Evolutionary conservation across 2,329 filamentous ascomycete species (phyloP).

Genomic region (Ceratocystis harringtonii): DNA sequence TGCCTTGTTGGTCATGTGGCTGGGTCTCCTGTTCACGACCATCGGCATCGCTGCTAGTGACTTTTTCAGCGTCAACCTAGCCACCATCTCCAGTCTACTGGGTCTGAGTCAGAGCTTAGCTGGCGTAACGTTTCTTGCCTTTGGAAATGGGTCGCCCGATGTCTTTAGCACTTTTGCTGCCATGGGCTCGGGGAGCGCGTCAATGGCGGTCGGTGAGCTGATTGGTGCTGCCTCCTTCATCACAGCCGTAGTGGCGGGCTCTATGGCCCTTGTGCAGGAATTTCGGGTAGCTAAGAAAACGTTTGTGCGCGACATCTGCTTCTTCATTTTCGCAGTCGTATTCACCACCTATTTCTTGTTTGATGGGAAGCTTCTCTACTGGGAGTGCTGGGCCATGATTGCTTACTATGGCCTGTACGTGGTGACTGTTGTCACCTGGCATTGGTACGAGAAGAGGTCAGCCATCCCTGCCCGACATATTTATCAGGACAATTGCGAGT

Average conservation of each 20-base stretch:
- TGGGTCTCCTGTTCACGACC: conserved; percentile 81
- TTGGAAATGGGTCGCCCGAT: conserved; percentile 95
- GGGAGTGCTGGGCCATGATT: conserved; percentile 87
- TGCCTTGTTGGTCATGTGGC: conserved; percentile 61
- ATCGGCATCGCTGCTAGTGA: conserved; percentile 97
- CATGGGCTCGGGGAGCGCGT: conserved; percentile 94
- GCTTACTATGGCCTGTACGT: conserved; percentile 86
- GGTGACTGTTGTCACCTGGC: conserved; percentile 73
- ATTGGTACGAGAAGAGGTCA: conserved; percentile 40
- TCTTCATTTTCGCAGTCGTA: conserved; percentile 73
- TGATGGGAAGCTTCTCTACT: conserved; percentile 68
- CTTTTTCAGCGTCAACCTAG: conserved; percentile 94
- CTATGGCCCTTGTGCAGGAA: conserved; percentile 91
- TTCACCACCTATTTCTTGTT: conserved; percentile 81
- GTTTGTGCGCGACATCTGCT: conserved; percentile 80
- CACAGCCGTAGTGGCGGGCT: conserved; percentile 86
- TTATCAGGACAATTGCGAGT: background rate
- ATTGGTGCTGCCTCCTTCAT: conserved; percentile 94
- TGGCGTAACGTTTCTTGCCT: conserved; percentile 88
- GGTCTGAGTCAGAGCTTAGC: conserved; percentile 93
- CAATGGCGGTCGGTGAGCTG: conserved; percentile 85
- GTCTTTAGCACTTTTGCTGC: conserved; percentile 98
- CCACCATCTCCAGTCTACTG: conserved; percentile 75
- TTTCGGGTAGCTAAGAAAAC: conserved; percentile 82
- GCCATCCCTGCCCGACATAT: background rate